Conservation (phyloP, 768 basidiomycete genomes). For the Termitomyces sp. region DNA sequence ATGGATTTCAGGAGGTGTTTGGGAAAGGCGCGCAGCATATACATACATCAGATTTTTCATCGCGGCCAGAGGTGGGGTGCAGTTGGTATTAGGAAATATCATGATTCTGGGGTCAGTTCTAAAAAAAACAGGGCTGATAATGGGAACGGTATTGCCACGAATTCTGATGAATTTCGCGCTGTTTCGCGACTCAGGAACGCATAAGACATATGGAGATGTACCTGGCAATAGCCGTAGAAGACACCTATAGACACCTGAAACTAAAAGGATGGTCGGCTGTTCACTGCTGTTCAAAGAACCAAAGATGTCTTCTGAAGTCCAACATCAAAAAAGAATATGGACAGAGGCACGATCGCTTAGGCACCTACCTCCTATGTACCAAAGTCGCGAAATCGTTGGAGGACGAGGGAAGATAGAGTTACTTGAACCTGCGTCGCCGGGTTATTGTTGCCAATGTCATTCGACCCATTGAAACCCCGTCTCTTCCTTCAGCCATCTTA, state of each 20-base stretch:
- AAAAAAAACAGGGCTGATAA: background rate
- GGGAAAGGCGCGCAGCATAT: background rate
- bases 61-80: background rate
- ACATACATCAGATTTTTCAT: background rate
- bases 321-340: background rate
- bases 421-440: conserved; percentile 14
- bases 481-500: conserved; percentile 56
- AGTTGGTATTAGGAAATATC: background rate
- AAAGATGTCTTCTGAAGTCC: background rate
- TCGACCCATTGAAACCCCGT: conserved; percentile 48
- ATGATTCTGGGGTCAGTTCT: background rate
- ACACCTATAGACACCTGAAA: background rate
- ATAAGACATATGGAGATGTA: conserved; percentile 1
- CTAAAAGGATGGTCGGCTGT: background rate
- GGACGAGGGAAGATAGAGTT: background rate
- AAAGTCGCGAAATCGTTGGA: background rate
- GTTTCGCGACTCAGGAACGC: background rate
- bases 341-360: background rate
- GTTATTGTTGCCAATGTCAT: conserved; percentile 18
- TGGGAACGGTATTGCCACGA: background rate
- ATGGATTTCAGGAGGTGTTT: conserved; percentile 12
- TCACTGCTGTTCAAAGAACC: background rate
- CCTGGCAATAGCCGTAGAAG: background rate
- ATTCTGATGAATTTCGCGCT: background rate
- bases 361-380: background rate